Evolutionary conservation across 2,329 filamentous ascomycete species (phyloP), one percentile per base, ranked within the genome.

Genomic region (Huntiella savannae): DNA sequence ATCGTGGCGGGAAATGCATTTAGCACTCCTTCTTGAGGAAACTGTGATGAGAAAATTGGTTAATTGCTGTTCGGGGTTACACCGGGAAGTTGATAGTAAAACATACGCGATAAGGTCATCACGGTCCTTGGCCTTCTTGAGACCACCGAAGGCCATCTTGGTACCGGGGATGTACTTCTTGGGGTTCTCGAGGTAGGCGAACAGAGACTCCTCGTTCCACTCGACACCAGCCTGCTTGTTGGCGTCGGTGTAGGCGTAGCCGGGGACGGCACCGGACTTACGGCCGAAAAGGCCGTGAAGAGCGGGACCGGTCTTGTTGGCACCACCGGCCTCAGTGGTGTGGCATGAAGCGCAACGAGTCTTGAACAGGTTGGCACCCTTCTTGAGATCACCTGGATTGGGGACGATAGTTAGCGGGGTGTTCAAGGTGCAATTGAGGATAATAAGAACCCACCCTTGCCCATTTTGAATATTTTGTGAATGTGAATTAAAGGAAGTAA

Each of bases 111-210:
- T 94, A 60, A 98, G 75, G 69, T 98, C 88, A 67, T 96, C 94
- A 66, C 91, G 78, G 73, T 96, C 91, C 83, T 96, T 96, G 63
- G 78, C 77, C 84, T 98, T 98, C 87, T 98, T 98, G 63, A 98
- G 77, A 67, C 91, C 91, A 71, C 91, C 91, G 64, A 96, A 98
- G 60, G 91, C 91, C 91, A 98, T 98, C 85, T 96, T 98, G 72
- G 91, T 98, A 58, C 91, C 91, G 57, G 91, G 91, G 55, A 98
- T 95, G 79, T 87, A 98, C 77, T 96, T 96, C 82, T 98, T 98
- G 71, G 91, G 91, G 82, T 96, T 96, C 78, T 98, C 91, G 61
- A 98, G 87, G 79, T 98, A 98, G 56, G 79, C 75, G 70, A 94
- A 96, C 59, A 98, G 76, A 66, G 83, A 82, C 54, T 77, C 65